These are phyloP conservation scores for Echinochloa phyllopogon DNA, from an alignment of 176 grass and related monocot genomes.

Conservation along the genomic window DNA sequence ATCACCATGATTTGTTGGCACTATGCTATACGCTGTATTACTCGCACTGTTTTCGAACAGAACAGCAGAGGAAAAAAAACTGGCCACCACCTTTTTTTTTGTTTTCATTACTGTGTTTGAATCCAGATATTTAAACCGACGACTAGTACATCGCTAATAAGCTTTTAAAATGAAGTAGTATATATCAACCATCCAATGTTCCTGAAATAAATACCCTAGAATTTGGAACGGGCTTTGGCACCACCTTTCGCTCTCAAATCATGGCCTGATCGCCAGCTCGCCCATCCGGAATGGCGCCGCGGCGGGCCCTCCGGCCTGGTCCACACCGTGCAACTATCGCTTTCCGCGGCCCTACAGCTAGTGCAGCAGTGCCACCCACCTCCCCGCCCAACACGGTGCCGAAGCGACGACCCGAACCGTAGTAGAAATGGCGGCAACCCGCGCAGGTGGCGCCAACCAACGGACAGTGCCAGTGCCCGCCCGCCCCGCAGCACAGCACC, in stretches of 20 bases:
- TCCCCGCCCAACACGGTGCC: neutral
- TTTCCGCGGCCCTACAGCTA: neutral
- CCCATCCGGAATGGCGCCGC: neutral
- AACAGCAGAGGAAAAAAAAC: neutral
- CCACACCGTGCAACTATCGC: constrained; percentile 43
- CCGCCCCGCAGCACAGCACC: neutral
- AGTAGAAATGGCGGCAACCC: constrained; percentile 35
- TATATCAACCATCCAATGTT: neutral
- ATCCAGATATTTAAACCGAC: neutral
- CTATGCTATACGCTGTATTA: neutral
- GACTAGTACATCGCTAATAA: neutral
- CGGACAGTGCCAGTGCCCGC: constrained; percentile 7
- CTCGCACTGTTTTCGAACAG: neutral
- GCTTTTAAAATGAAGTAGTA: neutral
- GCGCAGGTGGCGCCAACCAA: constrained; percentile 38
- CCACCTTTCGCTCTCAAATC: neutral
- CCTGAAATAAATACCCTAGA: neutral
- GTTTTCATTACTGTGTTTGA: neutral
- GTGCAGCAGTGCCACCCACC: neutral
- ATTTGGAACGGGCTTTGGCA: neutral
- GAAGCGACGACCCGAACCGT: neutral
- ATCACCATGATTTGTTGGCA: neutral
- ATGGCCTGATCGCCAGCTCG: constrained; percentile 28
- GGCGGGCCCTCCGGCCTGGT: neutral
- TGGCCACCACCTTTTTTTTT: too few species aligned